phyloP scores from a whole-genome alignment of 2,329 filamentous ascomycete species.

The Coniella lustricola region DNA sequence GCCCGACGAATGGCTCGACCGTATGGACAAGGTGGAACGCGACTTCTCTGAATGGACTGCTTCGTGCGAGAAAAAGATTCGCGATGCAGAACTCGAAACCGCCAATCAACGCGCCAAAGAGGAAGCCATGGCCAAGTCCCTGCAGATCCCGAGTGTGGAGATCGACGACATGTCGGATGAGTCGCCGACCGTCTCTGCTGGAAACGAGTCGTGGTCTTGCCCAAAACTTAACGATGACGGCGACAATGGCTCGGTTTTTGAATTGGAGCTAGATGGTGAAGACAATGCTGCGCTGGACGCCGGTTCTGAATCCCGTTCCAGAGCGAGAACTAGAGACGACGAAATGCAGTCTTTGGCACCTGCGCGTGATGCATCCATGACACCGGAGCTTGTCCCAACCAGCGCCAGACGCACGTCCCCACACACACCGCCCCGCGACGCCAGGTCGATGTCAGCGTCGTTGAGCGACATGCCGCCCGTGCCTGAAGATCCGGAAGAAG shows the following conservation, averaged over 20 bases:
- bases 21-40: constrained; percentile 72
- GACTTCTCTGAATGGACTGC: constrained; percentile 77
- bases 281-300: constrained; percentile 3
- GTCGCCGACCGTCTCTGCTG: constrained; percentile 4
- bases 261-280: constrained; percentile 3
- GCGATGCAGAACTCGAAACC: constrained; percentile 52
- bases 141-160: constrained; percentile 3
- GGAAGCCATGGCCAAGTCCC: neutral
- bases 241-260: neutral
- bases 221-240: neutral
- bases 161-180: neutral
- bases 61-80: constrained; percentile 66
- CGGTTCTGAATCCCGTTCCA: neutral
- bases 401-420: constrained; percentile 2
- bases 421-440: constrained; percentile 14
- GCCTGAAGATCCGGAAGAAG: constrained; percentile 32
- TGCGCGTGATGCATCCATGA: constrained; percentile 2
- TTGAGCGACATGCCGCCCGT: constrained; percentile 42
- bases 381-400: constrained; percentile 7
- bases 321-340: too few species aligned
- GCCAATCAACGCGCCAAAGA: neutral
- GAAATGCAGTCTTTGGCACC: neutral
- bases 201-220: neutral
- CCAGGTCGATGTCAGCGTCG: constrained; percentile 32
- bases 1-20: constrained; percentile 80